phyloP scores from a whole-genome alignment of 177 flowering plant genomes.

The Vitis hybrid region DNA sequence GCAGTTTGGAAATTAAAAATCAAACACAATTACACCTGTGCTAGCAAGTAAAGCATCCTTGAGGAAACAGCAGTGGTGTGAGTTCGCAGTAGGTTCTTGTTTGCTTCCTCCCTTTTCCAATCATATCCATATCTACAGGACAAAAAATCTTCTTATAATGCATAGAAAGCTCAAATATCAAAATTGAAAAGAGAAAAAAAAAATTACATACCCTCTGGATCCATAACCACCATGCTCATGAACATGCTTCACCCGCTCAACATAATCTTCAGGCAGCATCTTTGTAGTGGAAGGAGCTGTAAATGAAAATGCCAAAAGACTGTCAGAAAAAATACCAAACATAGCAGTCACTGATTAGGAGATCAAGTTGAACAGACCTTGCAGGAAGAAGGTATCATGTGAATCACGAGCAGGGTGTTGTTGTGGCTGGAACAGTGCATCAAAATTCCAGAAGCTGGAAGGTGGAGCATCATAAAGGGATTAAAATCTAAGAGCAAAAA shows the following conservation, averaged over 20 bases:
- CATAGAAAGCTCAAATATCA: too few relatives aligned
- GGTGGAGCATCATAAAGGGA: slow-evolving; percentile 10
- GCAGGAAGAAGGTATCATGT: slow-evolving; percentile 92
- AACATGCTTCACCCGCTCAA: slow-evolving; percentile 75
- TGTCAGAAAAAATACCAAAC: slow-evolving; percentile 7
- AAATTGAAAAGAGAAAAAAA: slow-evolving; percentile 2
- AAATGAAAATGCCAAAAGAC: slow-evolving; percentile 6
- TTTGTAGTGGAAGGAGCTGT: slow-evolving; percentile 81
- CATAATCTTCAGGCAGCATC: slow-evolving; percentile 89
- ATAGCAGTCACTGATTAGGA: not conserved
- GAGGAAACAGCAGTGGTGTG: slow-evolving; percentile 98
- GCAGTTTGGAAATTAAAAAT: not conserved
- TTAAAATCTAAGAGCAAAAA: not conserved
- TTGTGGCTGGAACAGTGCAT: slow-evolving; percentile 95
- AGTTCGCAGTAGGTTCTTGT: slow-evolving; percentile 88
- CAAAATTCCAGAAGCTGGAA: slow-evolving; percentile 97
- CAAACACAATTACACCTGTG: slow-evolving; percentile 53
- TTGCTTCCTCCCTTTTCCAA: slow-evolving; percentile 95
- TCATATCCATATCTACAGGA: slow-evolving; percentile 71
- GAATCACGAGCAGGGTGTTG: slow-evolving; percentile 99
- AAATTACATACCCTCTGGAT: slow-evolving; percentile 73
- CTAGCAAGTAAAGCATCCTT: slow-evolving; percentile 86
- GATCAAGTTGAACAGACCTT: slow-evolving; percentile 40
- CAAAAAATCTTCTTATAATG: not conserved
- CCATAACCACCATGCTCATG: slow-evolving; percentile 96